Percentiles rank a stretch among this genome's conserved stretches.
Evolutionary conservation across 306 rosid genomes (phyloP).

Genomic region (Cicer chorassanicum): DNA sequence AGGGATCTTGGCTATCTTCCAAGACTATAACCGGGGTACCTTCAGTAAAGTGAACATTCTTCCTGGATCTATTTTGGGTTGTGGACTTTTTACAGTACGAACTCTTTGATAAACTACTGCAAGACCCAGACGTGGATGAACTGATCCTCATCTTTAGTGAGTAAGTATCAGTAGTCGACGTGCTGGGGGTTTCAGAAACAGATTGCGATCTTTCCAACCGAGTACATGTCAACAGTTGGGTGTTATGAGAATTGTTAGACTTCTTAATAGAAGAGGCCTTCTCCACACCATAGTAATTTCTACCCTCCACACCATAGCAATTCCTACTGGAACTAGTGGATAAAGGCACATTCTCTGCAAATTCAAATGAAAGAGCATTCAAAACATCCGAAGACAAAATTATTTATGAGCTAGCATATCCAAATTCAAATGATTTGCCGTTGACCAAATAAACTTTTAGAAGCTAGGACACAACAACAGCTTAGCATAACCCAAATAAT

Average conservation of each 20-base stretch:
- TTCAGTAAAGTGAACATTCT: slow-evolving; percentile 51
- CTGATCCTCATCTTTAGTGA: slow-evolving; percentile 64
- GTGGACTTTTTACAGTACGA: slow-evolving; percentile 46
- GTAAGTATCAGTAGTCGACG: slow-evolving; percentile 61
- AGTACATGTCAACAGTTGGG: slow-evolving; percentile 47
- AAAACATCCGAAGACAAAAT: slow-evolving; percentile 35
- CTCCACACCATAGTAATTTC: slow-evolving; percentile 46
- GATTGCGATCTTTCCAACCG: slow-evolving; percentile 54
- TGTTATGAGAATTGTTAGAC: slow-evolving; percentile 50
- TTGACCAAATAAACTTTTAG: slow-evolving; percentile 28
- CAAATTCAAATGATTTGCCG: slow-evolving; percentile 23
- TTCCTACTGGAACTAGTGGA: slow-evolving; percentile 53
- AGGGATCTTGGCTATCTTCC: slow-evolving; percentile 79
- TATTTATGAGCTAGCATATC: slow-evolving; percentile 28
- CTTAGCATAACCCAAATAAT: slow-evolving; percentile 26
- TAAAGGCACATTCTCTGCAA: slow-evolving; percentile 52
- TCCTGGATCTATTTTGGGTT: slow-evolving; percentile 52
- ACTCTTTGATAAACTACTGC: slow-evolving; percentile 64
- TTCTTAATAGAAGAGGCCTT: slow-evolving; percentile 56
- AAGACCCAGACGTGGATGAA: slow-evolving; percentile 69
- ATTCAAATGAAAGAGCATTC: slow-evolving; percentile 42
- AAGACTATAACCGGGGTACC: slow-evolving; percentile 48
- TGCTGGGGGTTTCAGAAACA: slow-evolving; percentile 71
- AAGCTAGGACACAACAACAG: slow-evolving; percentile 21
- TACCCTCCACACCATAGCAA: slow-evolving; percentile 39